Conservation (phyloP, 805 yeast species). For the Komagataella kurtzmanii region DNA sequence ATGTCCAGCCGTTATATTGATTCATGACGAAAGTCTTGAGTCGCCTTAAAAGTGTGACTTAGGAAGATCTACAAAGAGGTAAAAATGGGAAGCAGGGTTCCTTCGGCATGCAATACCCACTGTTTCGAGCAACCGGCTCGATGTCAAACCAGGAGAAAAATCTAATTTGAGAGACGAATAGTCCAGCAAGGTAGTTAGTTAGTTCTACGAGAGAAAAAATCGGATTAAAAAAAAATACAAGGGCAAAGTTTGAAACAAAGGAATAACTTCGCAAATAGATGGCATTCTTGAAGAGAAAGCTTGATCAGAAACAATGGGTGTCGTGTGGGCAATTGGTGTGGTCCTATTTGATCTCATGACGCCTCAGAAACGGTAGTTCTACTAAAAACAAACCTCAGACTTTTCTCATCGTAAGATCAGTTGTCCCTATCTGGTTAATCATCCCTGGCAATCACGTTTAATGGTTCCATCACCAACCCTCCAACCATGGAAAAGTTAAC, state of each 20-base stretch:
- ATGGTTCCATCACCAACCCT: background rate
- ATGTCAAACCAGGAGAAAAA: background rate
- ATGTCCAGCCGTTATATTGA: slow-evolving; percentile 44
- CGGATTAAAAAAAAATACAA: too few relatives aligned
- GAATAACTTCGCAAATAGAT: background rate
- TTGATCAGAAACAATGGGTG: background rate
- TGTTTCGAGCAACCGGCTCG: background rate
- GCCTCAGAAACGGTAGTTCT: background rate
- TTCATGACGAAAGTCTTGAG: background rate
- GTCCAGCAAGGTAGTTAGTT: background rate
- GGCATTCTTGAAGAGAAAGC: background rate
- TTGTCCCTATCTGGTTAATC: slow-evolving; percentile 7
- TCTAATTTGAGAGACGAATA: background rate
- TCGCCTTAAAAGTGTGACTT: background rate
- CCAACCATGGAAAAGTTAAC: background rate
- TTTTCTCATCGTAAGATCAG: slow-evolving; percentile 4
- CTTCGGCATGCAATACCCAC: background rate
- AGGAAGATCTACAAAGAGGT: background rate
- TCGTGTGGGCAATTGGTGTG: background rate
- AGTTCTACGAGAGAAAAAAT: background rate
- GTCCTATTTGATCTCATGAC: background rate
- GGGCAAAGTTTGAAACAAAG: background rate
- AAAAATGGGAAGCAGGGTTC: background rate
- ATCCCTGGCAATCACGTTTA: background rate
- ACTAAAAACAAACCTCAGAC: slow-evolving; percentile 1